Conservation (phyloP, 1,139 yeast species). For the Scheffersomyces segobiensis region DNA sequence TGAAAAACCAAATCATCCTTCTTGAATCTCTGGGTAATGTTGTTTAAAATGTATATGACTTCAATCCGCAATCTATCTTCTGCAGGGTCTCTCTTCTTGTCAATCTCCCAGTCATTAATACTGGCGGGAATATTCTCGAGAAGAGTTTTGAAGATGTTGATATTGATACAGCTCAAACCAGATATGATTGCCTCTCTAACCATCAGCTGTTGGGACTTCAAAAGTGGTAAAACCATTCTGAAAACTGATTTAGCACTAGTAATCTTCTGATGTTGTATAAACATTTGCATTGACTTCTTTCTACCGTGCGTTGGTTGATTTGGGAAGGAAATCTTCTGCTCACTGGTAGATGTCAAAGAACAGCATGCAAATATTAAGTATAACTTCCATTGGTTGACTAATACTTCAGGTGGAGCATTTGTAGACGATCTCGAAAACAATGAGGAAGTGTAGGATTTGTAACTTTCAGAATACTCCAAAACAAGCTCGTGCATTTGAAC, state of each 20-base stretch:
- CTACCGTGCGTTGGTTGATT: slow-evolving; percentile 59
- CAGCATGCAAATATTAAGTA: slow-evolving; percentile 90
- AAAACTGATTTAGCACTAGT: slow-evolving; percentile 92
- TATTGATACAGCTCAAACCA: slow-evolving; percentile 86
- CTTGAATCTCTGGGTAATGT: slow-evolving; percentile 66
- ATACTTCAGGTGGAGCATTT: slow-evolving; percentile 60
- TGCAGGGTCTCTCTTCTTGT: slow-evolving; percentile 30
- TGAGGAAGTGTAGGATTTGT: slow-evolving; percentile 42
- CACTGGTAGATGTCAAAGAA: slow-evolving; percentile 85
- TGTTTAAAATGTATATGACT: slow-evolving; percentile 71
- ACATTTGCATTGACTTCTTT: slow-evolving; percentile 73
- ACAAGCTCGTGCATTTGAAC: slow-evolving; percentile 88
- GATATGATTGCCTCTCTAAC: slow-evolving; percentile 83
- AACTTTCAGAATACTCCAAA: slow-evolving; percentile 58
- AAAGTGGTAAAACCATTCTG: slow-evolving; percentile 79
- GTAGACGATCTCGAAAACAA: slow-evolving; percentile 30
- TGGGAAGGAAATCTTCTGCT: slow-evolving; percentile 73
- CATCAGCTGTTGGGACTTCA: slow-evolving; percentile 69
- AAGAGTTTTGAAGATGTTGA: slow-evolving; percentile 81
- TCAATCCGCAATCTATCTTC: slow-evolving; percentile 69
- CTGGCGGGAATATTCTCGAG: slow-evolving; percentile 74
- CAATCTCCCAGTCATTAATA: slow-evolving; percentile 58
- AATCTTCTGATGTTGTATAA: slow-evolving; percentile 86
- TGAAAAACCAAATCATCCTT: slow-evolving; percentile 50
- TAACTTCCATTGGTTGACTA: slow-evolving; percentile 86